Percentiles rank a stretch among this genome's conserved stretches.
These are phyloP conservation scores for Aphanomyces euteiches DNA, from an alignment of 352 stramenopile species.

Conservation along the genomic window DNA sequence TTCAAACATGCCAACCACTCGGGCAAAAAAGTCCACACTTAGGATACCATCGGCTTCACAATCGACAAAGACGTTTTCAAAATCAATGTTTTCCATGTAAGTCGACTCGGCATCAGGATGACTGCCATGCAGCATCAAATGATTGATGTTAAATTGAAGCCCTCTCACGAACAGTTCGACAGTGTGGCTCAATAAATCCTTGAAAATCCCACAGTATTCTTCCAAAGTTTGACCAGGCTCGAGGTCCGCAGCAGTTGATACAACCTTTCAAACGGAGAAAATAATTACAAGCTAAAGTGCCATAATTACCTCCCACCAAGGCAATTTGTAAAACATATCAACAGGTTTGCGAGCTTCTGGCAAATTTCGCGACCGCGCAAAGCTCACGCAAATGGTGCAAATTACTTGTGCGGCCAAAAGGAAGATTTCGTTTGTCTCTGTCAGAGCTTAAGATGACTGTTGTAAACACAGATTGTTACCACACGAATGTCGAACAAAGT, in stretches of 20 bases:
- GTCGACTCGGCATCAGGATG: constrained; percentile 28
- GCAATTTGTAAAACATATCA: constrained; percentile 86
- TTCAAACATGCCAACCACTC: constrained; percentile 93
- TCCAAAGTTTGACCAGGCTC: constrained; percentile 62
- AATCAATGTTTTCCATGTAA: constrained; percentile 36
- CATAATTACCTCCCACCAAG: constrained; percentile 76
- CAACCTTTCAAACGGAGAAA: constrained; percentile 36
- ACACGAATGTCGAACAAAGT: constrained; percentile 72
- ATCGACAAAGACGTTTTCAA: constrained; percentile 51
- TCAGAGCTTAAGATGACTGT: neutral
- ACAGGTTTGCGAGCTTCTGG: constrained; percentile 54
- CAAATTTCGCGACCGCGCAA: constrained; percentile 54
- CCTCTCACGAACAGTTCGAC: constrained; percentile 51
- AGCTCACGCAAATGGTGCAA: constrained; percentile 59
- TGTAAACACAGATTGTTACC: constrained; percentile 18
- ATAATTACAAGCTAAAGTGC: too few species aligned
- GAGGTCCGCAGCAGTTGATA: constrained; percentile 61
- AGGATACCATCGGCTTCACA: constrained; percentile 47
- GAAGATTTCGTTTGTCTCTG: constrained; percentile 30
- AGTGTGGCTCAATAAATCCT: constrained; percentile 53
- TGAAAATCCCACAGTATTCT: constrained; percentile 63
- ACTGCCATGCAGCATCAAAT: constrained; percentile 44
- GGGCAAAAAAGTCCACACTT: constrained; percentile 78
- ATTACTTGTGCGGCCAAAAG: constrained; percentile 82
- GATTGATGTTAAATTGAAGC: constrained; percentile 50